Conservation (phyloP, 306 rosid species). For the Acacia confusa region DNA sequence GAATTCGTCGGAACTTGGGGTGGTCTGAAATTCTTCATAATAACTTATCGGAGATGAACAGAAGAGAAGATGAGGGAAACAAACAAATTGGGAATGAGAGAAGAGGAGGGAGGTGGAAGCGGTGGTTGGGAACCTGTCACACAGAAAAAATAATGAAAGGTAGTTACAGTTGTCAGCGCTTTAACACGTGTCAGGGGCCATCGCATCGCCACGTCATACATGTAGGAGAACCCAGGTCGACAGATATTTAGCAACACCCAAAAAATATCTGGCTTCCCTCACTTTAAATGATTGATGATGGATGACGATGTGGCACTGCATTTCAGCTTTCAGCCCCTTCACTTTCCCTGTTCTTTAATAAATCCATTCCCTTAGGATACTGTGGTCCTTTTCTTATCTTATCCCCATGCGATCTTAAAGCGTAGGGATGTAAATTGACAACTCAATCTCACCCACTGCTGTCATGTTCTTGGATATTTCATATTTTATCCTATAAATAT, state of each 20-base stretch:
- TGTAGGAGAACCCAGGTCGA: not conserved
- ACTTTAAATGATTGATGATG: not conserved
- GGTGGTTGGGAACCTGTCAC: slow-evolving; percentile 34
- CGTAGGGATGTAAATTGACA: not conserved
- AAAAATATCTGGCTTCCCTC: slow-evolving; percentile 56
- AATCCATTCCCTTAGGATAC: not conserved
- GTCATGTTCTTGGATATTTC: not conserved
- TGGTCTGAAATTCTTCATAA: slow-evolving; percentile 29
- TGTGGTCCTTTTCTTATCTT: not conserved
- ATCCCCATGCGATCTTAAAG: not conserved
- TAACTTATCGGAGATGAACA: not conserved
- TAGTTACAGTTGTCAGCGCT: slow-evolving; percentile 61
- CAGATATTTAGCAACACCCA: slow-evolving; percentile 57
- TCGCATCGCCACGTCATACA: slow-evolving; percentile 54
- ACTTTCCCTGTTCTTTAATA: not conserved
- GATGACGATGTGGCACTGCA: not conserved
- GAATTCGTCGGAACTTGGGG: slow-evolving; percentile 30
- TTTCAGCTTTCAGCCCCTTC: not conserved
- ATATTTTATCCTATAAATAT: not conserved
- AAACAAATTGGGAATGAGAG: not conserved
- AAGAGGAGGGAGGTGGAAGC: not conserved
- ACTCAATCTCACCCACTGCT: not conserved
- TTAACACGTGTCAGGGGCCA: slow-evolving; percentile 83
- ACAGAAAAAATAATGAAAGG: slow-evolving; percentile 24
- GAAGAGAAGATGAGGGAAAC: not conserved